Conservation (phyloP, 2,329 filamentous ascomycete species). For the Monilinia vaccinii-corymbosi region DNA sequence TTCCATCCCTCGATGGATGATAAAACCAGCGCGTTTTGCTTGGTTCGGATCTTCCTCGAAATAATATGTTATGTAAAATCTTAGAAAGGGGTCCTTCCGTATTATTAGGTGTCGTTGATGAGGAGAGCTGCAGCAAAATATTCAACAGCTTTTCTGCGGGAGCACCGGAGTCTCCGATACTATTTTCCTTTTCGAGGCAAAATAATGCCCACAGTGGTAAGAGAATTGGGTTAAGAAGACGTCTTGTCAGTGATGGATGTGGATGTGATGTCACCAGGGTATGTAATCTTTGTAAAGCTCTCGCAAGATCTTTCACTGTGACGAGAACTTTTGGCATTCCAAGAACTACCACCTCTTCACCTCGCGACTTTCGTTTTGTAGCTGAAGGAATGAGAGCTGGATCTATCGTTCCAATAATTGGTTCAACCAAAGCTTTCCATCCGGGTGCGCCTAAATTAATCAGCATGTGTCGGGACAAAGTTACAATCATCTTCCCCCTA, state of each 20-base stretch:
- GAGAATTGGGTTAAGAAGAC: constrained; percentile 49
- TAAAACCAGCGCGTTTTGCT: constrained; percentile 43
- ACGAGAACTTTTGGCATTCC: constrained; percentile 29
- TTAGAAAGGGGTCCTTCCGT: constrained; percentile 35
- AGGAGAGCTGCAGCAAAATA: constrained; percentile 48
- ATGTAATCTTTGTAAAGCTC: constrained; percentile 45
- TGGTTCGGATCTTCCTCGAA: constrained; percentile 36
- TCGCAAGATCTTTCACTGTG: constrained; percentile 37
- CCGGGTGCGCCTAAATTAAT: constrained; percentile 41
- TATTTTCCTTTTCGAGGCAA: constrained; percentile 34
- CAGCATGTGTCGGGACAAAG: constrained; percentile 9
- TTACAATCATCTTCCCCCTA: constrained; percentile 21
- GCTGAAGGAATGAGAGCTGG: constrained; percentile 24
- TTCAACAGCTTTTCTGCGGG: constrained; percentile 36
- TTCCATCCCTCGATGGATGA: constrained; percentile 35
- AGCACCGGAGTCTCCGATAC: background rate
- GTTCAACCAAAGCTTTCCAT: constrained; percentile 53
- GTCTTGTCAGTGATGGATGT: constrained; percentile 54
- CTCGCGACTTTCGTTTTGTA: background rate
- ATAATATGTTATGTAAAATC: constrained; percentile 47
- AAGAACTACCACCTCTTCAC: constrained; percentile 16
- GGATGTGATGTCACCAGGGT: constrained; percentile 53
- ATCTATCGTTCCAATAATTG: constrained; percentile 45
- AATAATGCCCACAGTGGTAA: constrained; percentile 50
- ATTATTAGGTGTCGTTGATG: constrained; percentile 30